Evolutionary conservation across 331 rosid species (phyloP), one percentile per base, ranked within the genome.

Genomic region (Rhamnella rubrinervis): DNA sequence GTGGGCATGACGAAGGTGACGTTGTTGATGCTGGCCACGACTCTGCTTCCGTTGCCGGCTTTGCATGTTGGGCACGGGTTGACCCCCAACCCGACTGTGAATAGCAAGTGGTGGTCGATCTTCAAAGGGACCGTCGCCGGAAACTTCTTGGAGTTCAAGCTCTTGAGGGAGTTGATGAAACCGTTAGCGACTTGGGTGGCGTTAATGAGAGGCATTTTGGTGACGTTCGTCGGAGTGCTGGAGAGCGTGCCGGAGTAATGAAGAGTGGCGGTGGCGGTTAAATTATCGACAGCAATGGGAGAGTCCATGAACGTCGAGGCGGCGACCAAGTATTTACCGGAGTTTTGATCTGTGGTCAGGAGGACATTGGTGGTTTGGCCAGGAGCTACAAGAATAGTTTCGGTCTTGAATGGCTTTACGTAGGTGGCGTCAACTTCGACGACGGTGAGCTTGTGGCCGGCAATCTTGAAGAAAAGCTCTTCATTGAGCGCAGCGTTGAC

Each of bases 401-500:
- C 91, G 40, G 63, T 85, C 47, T 77, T 66, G 75, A 91, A 85
- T 39, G 97, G 96, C 49, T 91, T 91, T 4, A 88, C 93, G 46
- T 88, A 91, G 18, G 84, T 41, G 14, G 97, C 96, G 72, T 91
- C 96, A 16, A 86, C 96, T 70, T 91, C 96, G 10, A 91, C 97
- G 4, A 91, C 73, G 10, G 86, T 86, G 57, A 91, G 82, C 1
- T 28, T 70, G 66, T 91, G 97, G 39, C 92, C 91, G 2, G 97
- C 96, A 56, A 88, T 91, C 67, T 91, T 88, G 83, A 88, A 91
- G 79, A 91, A 91, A 15, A 91, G 86, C 62, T 91, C 97, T 8
- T 90, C 97, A 84, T 90, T 87, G 89, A 90, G 96, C 39, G 90
- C 96, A 85, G 96, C 96, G 62, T 90, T 90, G 90, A 90, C 74